These are phyloP conservation scores for Xylaria digitata DNA, from an alignment of 2,329 filamentous ascomycete species.

Conservation along the genomic window DNA sequence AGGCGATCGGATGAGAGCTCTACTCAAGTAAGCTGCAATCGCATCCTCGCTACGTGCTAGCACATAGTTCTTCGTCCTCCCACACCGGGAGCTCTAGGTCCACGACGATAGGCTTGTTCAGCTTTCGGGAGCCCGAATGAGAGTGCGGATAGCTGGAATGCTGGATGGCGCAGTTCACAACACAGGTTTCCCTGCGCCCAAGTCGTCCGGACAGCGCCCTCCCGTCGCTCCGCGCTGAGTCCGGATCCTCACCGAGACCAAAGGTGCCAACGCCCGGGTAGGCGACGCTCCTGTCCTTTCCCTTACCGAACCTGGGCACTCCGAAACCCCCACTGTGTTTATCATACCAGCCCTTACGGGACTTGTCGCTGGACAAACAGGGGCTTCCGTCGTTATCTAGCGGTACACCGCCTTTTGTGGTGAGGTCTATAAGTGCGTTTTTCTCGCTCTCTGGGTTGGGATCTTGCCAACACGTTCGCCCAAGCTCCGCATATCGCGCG, in stretches of 20 bases:
- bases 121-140: slow-evolving; percentile 64
- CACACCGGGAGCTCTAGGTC: slow-evolving; percentile 78
- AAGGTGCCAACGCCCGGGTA: slow-evolving; percentile 46
- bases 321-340: background rate
- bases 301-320: background rate
- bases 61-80: slow-evolving; percentile 44
- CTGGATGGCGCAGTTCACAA: slow-evolving; percentile 84
- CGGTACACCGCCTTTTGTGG: slow-evolving; percentile 54
- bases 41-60: background rate
- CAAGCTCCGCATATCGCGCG: slow-evolving; percentile 58
- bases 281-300: slow-evolving; percentile 17
- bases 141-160: slow-evolving; percentile 72
- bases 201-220: slow-evolving; percentile 55
- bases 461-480: slow-evolving; percentile 66
- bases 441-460: slow-evolving; percentile 66
- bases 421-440: slow-evolving; percentile 72
- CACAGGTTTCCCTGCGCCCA: slow-evolving; percentile 74
- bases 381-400: slow-evolving; percentile 60
- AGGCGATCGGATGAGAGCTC: background rate
- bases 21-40: slow-evolving; percentile 16
- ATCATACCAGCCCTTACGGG: background rate
- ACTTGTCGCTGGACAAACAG: background rate
- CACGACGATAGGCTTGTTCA: slow-evolving; percentile 86
- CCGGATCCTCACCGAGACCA: slow-evolving; percentile 56
- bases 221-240: slow-evolving; percentile 56